These are phyloP conservation scores for Lactifluus rugatus DNA, from an alignment of 768 basidiomycete genomes.

Conservation along the genomic window DNA sequence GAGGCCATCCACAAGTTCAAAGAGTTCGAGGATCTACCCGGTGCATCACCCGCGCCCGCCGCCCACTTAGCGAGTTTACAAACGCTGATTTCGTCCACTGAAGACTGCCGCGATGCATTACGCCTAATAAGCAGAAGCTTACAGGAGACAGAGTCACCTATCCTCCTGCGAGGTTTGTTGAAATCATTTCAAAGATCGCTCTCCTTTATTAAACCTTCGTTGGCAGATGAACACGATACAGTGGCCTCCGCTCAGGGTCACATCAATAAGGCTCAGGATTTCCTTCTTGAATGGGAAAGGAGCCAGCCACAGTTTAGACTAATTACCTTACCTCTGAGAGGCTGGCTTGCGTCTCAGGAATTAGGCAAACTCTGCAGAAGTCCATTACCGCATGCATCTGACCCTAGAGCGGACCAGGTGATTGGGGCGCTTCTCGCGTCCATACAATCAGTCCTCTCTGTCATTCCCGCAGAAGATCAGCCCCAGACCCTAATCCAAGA, in stretches of 20 bases:
- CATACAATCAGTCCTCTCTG: conserved; percentile 49
- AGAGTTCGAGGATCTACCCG: conserved; percentile 4
- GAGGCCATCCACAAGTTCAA: conserved; percentile 10
- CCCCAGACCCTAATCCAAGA: conserved; percentile 30
- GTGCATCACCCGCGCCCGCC: not conserved
- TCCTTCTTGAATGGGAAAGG: conserved; percentile 11
- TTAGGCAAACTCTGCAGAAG: not conserved
- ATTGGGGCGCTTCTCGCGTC: conserved; percentile 57
- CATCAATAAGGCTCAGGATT: not conserved
- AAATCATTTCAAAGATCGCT: not conserved
- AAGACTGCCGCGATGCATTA: not conserved
- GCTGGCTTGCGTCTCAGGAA: conserved; percentile 24
- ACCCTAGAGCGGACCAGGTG: conserved; percentile 31
- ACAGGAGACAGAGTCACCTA: not conserved
- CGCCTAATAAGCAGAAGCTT: not conserved
- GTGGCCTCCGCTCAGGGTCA: conserved; percentile 5
- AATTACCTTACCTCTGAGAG: conserved; percentile 27
- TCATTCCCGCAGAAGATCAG: conserved; percentile 27
- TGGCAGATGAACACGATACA: conserved; percentile 10
- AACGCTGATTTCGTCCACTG: conserved; percentile 1
- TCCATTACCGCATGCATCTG: not conserved
- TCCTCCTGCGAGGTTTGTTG: conserved; percentile 12
- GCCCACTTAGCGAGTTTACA: conserved; percentile 3
- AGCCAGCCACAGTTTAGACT: conserved; percentile 23
- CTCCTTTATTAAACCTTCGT: not conserved